A percentile compares a stretch with the other conserved stretches of the same genome.
These are phyloP conservation scores for Biscogniauxia mediterranea DNA, from an alignment of 2,329 filamentous ascomycete genomes.

Conservation along the genomic window DNA sequence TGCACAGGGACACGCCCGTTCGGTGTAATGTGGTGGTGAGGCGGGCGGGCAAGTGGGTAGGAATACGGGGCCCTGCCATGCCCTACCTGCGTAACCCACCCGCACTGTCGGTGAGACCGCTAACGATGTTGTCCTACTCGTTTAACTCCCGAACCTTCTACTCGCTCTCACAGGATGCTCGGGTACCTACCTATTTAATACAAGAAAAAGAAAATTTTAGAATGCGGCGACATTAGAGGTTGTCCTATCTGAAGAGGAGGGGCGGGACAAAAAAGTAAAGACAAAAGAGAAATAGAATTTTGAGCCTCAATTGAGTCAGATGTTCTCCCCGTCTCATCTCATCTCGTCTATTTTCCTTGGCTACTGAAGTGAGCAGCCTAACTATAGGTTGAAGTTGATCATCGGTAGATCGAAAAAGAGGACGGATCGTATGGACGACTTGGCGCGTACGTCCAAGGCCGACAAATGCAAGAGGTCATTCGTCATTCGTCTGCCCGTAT, in stretches of 20 bases:
- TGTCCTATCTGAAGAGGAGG: neutral
- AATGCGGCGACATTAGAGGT: neutral
- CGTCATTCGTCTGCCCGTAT: no score
- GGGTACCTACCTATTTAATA: neutral
- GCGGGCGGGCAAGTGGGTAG: neutral
- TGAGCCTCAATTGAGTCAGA: neutral
- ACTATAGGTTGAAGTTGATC: neutral
- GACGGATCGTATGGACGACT: no score
- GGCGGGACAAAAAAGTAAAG: neutral
- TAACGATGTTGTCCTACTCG: neutral
- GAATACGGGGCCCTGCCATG: neutral
- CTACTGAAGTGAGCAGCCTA: neutral
- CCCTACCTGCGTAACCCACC: neutral
- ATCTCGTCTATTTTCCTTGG: neutral
- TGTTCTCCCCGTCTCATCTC: neutral
- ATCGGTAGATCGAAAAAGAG: neutral
- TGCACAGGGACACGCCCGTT: neutral
- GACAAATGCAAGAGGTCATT: no score
- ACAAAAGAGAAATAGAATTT: neutral
- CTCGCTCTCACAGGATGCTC: neutral
- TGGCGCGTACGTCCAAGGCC: no score
- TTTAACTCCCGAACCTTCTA: neutral
- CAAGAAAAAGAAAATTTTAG: neutral
- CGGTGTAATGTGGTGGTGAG: neutral
- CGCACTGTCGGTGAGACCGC: neutral